These are phyloP conservation scores for Metschnikowia cerradonensis DNA, from an alignment of 805 yeast species.

Conservation along the genomic window DNA sequence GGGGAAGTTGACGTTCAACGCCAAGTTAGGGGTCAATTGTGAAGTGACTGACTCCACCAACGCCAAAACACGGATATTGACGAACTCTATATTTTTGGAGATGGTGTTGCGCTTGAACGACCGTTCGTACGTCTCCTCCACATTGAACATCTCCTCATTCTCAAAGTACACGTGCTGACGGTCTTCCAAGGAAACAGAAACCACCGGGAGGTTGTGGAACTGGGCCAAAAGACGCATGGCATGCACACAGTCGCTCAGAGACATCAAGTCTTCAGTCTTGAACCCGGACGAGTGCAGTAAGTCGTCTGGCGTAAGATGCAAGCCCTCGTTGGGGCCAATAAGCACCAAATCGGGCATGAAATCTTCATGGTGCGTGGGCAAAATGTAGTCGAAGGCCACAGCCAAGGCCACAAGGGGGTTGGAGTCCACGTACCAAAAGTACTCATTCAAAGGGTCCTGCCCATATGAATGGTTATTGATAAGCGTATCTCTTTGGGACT, in stretches of 20 bases:
- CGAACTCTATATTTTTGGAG: constrained; percentile 20
- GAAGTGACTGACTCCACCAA: constrained; percentile 18
- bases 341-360: constrained; percentile 31
- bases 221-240: constrained; percentile 19
- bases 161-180: constrained; percentile 29
- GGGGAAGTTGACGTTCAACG: constrained; percentile 28
- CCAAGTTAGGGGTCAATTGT: constrained; percentile 4
- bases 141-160: constrained; percentile 27
- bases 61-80: constrained; percentile 22
- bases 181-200: constrained; percentile 27
- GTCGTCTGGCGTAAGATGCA: constrained; percentile 9
- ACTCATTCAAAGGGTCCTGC: constrained; percentile 31
- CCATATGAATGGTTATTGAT: constrained; percentile 20
- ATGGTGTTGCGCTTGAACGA: constrained; percentile 21
- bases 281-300: constrained; percentile 2
- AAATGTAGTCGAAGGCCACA: constrained; percentile 24
- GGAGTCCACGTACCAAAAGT: constrained; percentile 34
- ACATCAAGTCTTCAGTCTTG: constrained; percentile 7
- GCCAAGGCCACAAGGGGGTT: constrained; percentile 23
- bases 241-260: constrained; percentile 7
- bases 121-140: constrained; percentile 6
- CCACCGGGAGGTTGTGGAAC: constrained; percentile 17
- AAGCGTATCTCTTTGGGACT: background rate
- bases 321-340: constrained; percentile 34
- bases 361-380: constrained; percentile 23